Base-by-base conservation (phyloP, 1,139 yeast species). In the Geotrichum phurueaensis region DNA sequence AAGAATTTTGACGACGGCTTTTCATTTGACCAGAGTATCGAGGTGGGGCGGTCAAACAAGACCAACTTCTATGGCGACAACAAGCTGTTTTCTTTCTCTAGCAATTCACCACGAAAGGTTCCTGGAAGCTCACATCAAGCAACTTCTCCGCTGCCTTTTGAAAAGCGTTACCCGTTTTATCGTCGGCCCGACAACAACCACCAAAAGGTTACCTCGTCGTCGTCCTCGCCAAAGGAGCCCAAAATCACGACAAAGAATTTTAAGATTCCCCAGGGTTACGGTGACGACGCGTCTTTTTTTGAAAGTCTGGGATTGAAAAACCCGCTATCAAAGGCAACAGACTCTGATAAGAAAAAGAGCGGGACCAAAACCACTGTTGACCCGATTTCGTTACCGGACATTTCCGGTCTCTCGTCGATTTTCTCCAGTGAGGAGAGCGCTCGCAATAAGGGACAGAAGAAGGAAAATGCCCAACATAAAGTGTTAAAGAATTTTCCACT, bases 401-500 rank as follows among this genome's bases (percentile, higher is more conserved):
- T 68, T 33, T 65, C 69, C 15, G 70, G 70, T 1, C 55, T 68
- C 25, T 67, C 70, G 13, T 67, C 69, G 22, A 65, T 68, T 27
- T 67, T 67, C 51, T 65, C 68, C 1, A 64, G 66, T 15, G 68
- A 66, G n/a, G 66, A 64, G 48, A 59, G 54, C 23, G 25, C 50
- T 12, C 39, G 60, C 1, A 60, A 60, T 36, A 56, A 54, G 50
- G 53, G 62, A 25, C 62, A 62, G 12, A 57, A 59, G 33, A 60
- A 60, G 58, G 36, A 52, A 47, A 43, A 60, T 49, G 39, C 58
- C 10, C 62, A 65, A 48, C 69, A 67, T 57, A 66, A 67, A 61
- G 64, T 68, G 7, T 63, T 69, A 27, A 67, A 65, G 9, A 66
- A 70, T 10, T 69, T 69, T 25, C 71, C 71, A 1, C 52, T 68